Base-by-base conservation (phyloP, 148 eudicot species). In the Linanthus parryae region DNA sequence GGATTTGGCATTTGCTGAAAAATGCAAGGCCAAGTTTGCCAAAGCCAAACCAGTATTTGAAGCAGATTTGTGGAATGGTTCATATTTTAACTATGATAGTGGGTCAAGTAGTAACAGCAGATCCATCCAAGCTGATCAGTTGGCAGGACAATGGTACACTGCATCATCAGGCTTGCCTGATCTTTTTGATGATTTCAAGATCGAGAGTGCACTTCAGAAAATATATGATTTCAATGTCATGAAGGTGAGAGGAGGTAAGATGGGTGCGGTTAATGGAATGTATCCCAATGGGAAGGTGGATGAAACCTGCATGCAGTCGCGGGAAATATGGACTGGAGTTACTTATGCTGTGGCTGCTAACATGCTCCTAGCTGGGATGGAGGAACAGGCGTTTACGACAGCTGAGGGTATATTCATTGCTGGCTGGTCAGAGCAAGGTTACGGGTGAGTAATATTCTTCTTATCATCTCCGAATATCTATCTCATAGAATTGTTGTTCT, bases 221-320 rank as follows among this genome's bases (percentile, higher is more conserved):
- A 66, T 88, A 31, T 82, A 72, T 36, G 99, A 94, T 54, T 88
- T 79, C 37, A 94, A 94, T 72, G 99, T 94, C 12, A 82, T 88
- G 96, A 94, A 82, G 71, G 71, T 94, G 25, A 73, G 61, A 59
- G 96, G 95, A 40, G 99, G 99, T 33, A 71, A 79, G 55, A 88
- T 88, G 82, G 96, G 99, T 54, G 99, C 99, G 31, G 99, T 84
- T 26, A 94, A 94, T 41, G 99, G 99, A 30, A 94, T 94, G 96
- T 74, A 82, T 45, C 96, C 96, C 8, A 84, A 56, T 51, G 99
- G 96, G 36, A 88, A 76, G 70, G 90, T 94, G 54, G 99, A 94
- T 21, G 99, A 88, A 54, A 84, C 96, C 13, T 94, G 99, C 70
- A 94, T 94, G 99, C 99, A 94, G 59, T 94, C 99, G 10, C 95